A percentile compares a stretch with the other conserved stretches of the same genome.
Evolutionary conservation across 2,329 filamentous ascomycete genomes (phyloP).

Genomic region (Lizonia empirigonia): DNA sequence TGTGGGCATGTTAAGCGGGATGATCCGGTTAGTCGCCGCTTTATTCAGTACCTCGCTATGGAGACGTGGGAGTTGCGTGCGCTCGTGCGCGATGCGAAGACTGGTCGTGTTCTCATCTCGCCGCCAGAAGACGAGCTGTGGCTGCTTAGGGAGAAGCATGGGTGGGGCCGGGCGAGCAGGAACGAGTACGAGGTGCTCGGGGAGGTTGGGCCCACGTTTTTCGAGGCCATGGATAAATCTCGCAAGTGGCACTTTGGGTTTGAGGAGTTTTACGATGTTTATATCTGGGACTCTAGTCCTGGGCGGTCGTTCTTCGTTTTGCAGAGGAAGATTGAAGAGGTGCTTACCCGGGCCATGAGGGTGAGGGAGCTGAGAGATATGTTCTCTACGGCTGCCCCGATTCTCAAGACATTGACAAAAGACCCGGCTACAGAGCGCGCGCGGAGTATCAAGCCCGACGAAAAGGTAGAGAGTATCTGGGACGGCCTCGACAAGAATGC

Average conservation of each 20-base stretch:
- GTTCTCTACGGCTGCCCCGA: constrained; percentile 40
- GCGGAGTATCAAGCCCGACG: constrained; percentile 47
- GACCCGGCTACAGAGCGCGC: constrained; percentile 44
- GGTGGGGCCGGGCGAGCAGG: constrained; percentile 48
- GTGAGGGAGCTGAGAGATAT: constrained; percentile 37
- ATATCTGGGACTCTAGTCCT: constrained; percentile 49
- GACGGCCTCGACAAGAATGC: constrained; percentile 36
- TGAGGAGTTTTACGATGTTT: constrained; percentile 53
- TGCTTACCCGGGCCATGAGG: constrained; percentile 48
- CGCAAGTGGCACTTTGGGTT: constrained; percentile 51
- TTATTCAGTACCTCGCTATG: constrained; percentile 53
- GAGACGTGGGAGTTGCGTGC: constrained; percentile 45
- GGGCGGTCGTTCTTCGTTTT: constrained; percentile 40
- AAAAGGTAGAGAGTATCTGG: constrained; percentile 43
- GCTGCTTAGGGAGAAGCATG: constrained; percentile 49
- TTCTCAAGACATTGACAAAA: constrained; percentile 47
- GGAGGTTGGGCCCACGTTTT: constrained; percentile 47
- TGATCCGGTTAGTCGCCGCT: constrained; percentile 49
- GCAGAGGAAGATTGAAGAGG: constrained; percentile 41
- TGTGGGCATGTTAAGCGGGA: constrained; percentile 53
- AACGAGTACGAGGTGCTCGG: constrained; percentile 47
- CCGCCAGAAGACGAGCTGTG: constrained; percentile 49
- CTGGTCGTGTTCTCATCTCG: constrained; percentile 44
- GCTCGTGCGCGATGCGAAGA: constrained; percentile 52
- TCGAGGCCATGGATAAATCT: constrained; percentile 48